Evolutionary conservation across 352 stramenopile genomes (phyloP).

Genomic region (Blastocystis sp.): DNA sequence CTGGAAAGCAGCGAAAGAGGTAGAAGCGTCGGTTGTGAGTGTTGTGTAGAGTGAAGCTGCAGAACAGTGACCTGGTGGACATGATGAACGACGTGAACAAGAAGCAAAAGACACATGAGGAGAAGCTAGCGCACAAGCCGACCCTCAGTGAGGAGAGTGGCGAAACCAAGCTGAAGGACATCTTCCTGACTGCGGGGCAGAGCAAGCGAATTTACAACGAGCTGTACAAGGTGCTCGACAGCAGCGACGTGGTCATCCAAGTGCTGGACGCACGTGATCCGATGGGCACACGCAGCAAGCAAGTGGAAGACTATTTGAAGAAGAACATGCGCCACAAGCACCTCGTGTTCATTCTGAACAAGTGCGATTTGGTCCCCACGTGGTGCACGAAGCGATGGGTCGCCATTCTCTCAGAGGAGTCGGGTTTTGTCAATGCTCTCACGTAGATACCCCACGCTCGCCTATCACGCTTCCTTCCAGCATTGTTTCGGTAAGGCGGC

Average conservation of each 20-base stretch:
- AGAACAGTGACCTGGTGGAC: not conserved
- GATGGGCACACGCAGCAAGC: conserved; percentile 85
- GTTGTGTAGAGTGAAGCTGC: conserved; percentile 12
- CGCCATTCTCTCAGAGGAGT: conserved; percentile 59
- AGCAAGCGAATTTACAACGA: conserved; percentile 97
- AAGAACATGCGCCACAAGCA: conserved; percentile 97
- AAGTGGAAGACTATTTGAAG: conserved; percentile 90
- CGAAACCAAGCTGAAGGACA: conserved; percentile 67
- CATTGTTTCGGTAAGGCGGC: conserved; percentile 98
- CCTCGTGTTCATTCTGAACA: conserved; percentile 98
- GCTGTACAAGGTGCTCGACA: conserved; percentile 99
- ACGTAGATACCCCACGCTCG: conserved; percentile 87
- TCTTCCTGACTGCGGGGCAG: conserved; percentile 97
- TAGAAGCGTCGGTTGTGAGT: conserved; percentile 60
- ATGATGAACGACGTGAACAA: not conserved
- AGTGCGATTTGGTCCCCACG: conserved; percentile 96
- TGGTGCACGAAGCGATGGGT: conserved; percentile 83
- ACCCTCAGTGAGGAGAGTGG: not conserved
- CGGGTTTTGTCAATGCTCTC: conserved; percentile 63
- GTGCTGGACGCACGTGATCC: conserved; percentile 93
- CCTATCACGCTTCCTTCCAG: conserved; percentile 96
- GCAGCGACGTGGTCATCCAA: conserved; percentile 93
- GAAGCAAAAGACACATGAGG: conserved; percentile 1
- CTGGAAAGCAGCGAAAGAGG: conserved; percentile 82
- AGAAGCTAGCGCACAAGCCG: not conserved